These are phyloP conservation scores for Rhynchosporium secalis DNA, from an alignment of 2,329 filamentous ascomycete genomes.

Conservation along the genomic window DNA sequence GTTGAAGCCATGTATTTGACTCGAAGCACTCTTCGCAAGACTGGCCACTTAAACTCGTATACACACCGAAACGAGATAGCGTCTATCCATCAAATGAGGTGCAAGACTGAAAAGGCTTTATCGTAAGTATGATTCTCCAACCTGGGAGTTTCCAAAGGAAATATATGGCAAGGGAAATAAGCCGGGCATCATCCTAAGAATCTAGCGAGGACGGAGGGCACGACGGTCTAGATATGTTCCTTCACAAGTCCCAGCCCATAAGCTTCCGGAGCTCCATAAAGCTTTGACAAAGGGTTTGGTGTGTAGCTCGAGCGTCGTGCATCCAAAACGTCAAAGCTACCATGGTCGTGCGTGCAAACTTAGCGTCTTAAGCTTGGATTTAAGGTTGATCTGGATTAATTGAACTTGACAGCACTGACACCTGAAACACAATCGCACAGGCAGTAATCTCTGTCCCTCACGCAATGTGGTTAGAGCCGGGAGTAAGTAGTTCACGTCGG, in stretches of 20 bases:
- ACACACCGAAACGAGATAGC: neutral
- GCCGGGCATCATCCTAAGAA: neutral
- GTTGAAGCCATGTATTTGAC: slow-evolving; percentile 6
- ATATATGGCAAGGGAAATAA: neutral
- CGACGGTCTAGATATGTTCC: neutral
- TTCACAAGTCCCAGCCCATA: neutral
- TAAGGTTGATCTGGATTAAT: neutral
- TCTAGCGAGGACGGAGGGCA: neutral
- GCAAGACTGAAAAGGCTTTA: too few relatives aligned
- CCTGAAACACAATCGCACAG: neutral
- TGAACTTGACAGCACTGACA: neutral
- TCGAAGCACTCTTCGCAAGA: too few relatives aligned
- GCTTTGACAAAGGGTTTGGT: neutral
- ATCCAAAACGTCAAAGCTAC: neutral
- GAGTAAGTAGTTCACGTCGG: too few relatives aligned
- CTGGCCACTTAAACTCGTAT: neutral
- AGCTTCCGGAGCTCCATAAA: neutral
- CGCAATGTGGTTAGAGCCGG: too few relatives aligned
- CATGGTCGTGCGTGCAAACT: neutral
- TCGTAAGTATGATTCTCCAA: neutral
- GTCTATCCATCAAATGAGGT: neutral
- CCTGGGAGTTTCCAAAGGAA: too few relatives aligned
- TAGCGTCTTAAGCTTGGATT: neutral
- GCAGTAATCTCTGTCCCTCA: neutral
- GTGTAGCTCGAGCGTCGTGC: neutral